Evolutionary conservation across 352 stramenopile species (phyloP).

Genomic region (Aphanomyces stellatus): DNA sequence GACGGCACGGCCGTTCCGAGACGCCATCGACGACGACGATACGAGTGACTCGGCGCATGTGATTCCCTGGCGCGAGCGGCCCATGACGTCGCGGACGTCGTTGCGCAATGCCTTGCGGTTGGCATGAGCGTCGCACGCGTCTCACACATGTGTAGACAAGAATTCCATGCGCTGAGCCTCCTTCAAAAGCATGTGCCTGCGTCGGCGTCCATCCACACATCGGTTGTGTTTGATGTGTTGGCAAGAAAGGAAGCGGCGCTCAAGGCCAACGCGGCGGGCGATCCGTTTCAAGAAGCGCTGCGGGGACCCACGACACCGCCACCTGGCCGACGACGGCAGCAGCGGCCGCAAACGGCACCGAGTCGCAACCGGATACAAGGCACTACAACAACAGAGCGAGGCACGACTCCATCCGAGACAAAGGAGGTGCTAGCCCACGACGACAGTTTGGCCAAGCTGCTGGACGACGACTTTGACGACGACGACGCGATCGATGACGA

Average conservation of each 20-base stretch:
- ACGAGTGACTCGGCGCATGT: not conserved
- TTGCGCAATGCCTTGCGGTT: constrained; percentile 42
- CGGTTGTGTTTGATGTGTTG: not conserved
- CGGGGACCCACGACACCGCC: not conserved
- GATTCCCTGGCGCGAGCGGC: constrained; percentile 38
- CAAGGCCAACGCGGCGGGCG: not conserved
- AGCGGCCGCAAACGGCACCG: not conserved
- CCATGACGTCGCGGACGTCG: constrained; percentile 38
- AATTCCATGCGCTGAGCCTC: constrained; percentile 9
- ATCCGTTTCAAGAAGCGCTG: constrained; percentile 1
- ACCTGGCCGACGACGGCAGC: not conserved
- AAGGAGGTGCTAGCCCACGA: not conserved
- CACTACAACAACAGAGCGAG: not conserved
- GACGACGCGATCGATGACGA: not conserved
- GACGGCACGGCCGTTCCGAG: not conserved
- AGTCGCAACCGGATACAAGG: not conserved
- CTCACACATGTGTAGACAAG: constrained; percentile 4
- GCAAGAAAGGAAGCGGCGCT: not conserved
- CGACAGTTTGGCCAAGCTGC: not conserved
- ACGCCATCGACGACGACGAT: not conserved
- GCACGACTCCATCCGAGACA: not conserved
- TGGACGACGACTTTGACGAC: not conserved
- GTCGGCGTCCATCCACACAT: not conserved
- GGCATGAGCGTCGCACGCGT: constrained; percentile 23
- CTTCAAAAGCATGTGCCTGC: not conserved